These are phyloP conservation scores for Begonia masoniana DNA, from an alignment of 306 rosid genomes.

Conservation along the genomic window DNA sequence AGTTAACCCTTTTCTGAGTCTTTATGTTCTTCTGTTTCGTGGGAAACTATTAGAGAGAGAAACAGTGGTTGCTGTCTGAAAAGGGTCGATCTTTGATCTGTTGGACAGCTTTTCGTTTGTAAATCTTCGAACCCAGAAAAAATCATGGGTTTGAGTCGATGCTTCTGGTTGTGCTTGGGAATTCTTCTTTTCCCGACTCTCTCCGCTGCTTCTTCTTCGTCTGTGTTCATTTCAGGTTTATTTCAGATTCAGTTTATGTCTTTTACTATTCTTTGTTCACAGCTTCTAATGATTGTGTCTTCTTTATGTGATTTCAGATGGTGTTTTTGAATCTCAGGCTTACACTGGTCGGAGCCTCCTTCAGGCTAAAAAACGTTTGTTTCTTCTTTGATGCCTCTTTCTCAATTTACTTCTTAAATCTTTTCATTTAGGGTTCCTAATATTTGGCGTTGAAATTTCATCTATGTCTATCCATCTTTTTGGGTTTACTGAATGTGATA, in stretches of 20 bases:
- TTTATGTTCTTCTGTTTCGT: too few species aligned
- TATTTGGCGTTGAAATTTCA: background rate
- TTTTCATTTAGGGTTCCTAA: background rate
- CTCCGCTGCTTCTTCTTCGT: constrained; percentile 34
- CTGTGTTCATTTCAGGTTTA: constrained; percentile 47
- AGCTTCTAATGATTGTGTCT: background rate
- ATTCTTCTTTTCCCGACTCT: constrained; percentile 16
- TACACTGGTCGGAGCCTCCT: constrained; percentile 59
- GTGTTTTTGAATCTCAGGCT: constrained; percentile 27
- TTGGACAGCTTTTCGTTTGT: background rate
- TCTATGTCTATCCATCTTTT: background rate
- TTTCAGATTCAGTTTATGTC: background rate
- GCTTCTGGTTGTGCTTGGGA: constrained; percentile 20
- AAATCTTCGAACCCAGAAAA: background rate
- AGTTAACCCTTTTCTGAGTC: too few species aligned
- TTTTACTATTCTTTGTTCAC: background rate
- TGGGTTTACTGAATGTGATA: too few species aligned
- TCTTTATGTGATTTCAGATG: constrained; percentile 31
- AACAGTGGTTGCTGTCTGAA: too few species aligned
- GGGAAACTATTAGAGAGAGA: too few species aligned
- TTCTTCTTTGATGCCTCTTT: constrained; percentile 4
- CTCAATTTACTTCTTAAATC: background rate
- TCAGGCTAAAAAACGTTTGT: constrained; percentile 62
- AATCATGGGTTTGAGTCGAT: constrained; percentile 30
- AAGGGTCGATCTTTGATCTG: background rate